These are phyloP conservation scores for Yamadazyma takamatsuzukensis DNA, from an alignment of 805 yeast genomes.

Conservation along the genomic window DNA sequence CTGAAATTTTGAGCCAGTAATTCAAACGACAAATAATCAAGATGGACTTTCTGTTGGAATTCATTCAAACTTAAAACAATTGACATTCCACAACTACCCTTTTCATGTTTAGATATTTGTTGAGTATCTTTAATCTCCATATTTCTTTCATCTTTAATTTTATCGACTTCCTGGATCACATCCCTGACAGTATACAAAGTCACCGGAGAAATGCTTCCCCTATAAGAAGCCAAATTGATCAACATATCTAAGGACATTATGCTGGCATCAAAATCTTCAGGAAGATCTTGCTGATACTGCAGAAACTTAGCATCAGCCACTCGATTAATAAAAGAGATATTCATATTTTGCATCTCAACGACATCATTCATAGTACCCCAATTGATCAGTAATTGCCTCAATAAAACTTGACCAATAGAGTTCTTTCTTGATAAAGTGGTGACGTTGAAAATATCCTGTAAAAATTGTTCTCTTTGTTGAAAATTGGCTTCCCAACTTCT, in stretches of 20 bases:
- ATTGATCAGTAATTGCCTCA: constrained; percentile 3
- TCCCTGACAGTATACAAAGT: constrained; percentile 3
- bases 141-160: neutral
- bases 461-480: constrained; percentile 17
- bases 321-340: constrained; percentile 4
- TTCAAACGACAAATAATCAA: constrained; percentile 1
- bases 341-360: constrained; percentile 12
- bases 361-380: constrained; percentile 10
- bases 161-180: constrained; percentile 1
- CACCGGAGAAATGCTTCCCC: constrained; percentile 5
- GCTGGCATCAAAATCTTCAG: constrained; percentile 10
- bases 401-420: constrained; percentile 4
- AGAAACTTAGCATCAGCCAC: constrained; percentile 8
- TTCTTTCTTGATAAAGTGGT: constrained; percentile 7
- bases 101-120: neutral
- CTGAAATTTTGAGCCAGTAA: constrained; percentile 3
- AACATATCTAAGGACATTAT: constrained; percentile 9
- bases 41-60: constrained; percentile 3
- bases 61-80: constrained; percentile 9
- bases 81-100: constrained; percentile 8
- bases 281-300: constrained; percentile 3
- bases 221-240: constrained; percentile 9
- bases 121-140: neutral
- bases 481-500: constrained; percentile 82
- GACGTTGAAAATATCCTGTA: constrained; percentile 11